phyloP scores from a whole-genome alignment of 345 rosid genomes.

The Firmiana major region DNA sequence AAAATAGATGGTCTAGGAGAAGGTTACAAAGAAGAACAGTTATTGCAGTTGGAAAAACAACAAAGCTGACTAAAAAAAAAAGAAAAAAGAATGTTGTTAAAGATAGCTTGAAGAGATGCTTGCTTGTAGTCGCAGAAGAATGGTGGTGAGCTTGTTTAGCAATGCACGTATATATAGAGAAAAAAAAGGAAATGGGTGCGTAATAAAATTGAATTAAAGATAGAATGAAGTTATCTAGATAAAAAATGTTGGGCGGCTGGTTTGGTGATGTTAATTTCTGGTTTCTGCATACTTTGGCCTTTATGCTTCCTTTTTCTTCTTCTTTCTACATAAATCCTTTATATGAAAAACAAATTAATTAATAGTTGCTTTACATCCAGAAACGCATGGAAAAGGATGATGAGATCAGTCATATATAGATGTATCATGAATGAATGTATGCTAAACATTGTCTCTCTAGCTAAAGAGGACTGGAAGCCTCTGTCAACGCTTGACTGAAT shows the following conservation, averaged over 20 bases:
- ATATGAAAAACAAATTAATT: not conserved
- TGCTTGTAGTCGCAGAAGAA: not conserved
- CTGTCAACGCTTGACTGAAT: not conserved
- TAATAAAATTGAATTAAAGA: not conserved
- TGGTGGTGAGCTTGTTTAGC: not conserved
- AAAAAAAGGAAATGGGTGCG: not conserved
- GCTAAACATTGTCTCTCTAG: not conserved
- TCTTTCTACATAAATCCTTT: not conserved
- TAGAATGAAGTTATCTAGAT: conserved; percentile 10
- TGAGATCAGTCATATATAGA: too few relatives aligned
- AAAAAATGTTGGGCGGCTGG: conserved; percentile 4
- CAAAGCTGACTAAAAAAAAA: not conserved
- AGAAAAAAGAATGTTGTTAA: not conserved
- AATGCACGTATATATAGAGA: conserved; percentile 18
- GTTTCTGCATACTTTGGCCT: not conserved
- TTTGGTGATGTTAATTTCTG: not conserved
- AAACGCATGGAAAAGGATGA: not conserved
- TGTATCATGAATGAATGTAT: not conserved
- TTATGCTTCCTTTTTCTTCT: not conserved
- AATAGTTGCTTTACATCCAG: not conserved
- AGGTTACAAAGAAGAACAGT: not conserved
- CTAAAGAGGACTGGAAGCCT: not conserved
- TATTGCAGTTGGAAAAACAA: not conserved
- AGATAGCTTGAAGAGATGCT: not conserved
- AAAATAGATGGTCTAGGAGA: not conserved